Base-by-base conservation (phyloP, 371 early-diverging fungal genomes). In the Globomyces sp. region DNA sequence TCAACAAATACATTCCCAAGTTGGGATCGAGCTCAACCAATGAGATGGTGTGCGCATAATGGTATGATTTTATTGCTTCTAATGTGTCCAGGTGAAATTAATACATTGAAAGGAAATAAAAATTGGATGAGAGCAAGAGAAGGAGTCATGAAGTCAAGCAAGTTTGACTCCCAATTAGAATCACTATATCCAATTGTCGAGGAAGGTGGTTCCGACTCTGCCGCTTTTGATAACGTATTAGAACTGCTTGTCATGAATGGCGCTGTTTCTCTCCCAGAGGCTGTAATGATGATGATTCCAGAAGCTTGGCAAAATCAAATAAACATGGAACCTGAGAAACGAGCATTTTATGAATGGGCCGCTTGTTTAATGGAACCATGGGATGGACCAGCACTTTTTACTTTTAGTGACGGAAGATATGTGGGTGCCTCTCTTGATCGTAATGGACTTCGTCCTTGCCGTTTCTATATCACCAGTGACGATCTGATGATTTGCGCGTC, bases 71-170 rank as follows among this genome's bases (percentile, higher is more conserved):
- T 24, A 0, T 24, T 24, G 24, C 8, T 51, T 49, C 2, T 39
- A 40, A 11, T 67, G 24, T 36, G 41, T 60, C 37, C 74, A 90
- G 91, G 92, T 77, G 97, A 98, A 78, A 98, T 98, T 74, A 98
- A 98, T 76, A 96, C 98, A 3, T 85, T 98, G 43, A 89, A 94
- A 63, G 98, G 98, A 48, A 98, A 98, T 86, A 95, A 94, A 79
- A 96, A 96, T 83, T 96, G 96, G 95, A 96, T 96, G 96, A 88
- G 95, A 42, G 93, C 98, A 53, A 89, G 96, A 48, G 96, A 96
- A 77, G 95, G 97, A 63, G 86, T 93, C 68, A 90, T 98, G 87
- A 77, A 84, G 53, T 91, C 91, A 9, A 85, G 83, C 45, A 83
- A 83, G 43, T 95, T 96, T 76, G 90, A 88, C 53, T 71, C 81